Evolutionary conservation across 129 eudicot genomes (phyloP), one percentile per base, ranked within the genome.

Genomic region (Rutidosis leptorrhynchoides): DNA sequence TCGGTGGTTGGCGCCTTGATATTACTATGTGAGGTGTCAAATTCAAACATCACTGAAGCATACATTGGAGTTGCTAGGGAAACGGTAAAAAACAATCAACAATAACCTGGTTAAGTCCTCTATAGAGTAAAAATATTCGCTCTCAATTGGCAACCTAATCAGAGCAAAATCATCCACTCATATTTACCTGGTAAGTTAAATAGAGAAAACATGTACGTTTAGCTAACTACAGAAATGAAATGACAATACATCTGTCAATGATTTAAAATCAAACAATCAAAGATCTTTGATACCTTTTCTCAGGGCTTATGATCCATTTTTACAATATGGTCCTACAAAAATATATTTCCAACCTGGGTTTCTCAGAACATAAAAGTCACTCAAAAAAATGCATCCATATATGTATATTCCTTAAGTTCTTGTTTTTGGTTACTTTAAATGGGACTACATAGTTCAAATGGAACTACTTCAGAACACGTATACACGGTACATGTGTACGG

Each of bases 381-480:
- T 51, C 42, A 72, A 72, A 22, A 23, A 10, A 20, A 54, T 21
- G n/a, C n/a, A n/a, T n/a, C n/a, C n/a, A n/a, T n/a, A n/a, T n/a
- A n/a, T n/a, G n/a, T 3, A 57, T 57, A 10, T 12, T 11, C 22
- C 45, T 21, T 33, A 0, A 27, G 55, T 52, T 43, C 62, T 24
- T 62, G 53, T 58, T 42, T 45, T 32, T 35, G 48, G 68, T 72
- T 52, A 51, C 30, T 25, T 62, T 64, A 64, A 33, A 54, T 11
- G 30, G 35, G 55, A 73, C 77, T 64, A 73, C 65, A 64, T 64
- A 64, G 77, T 73, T 73, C 71, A 64, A 73, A 57, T 54, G 23
- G 65, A 64, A 73, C 77, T 40, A 71, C 35, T 62, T 62, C n/a
- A n/a, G n/a, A n/a, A n/a, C n/a, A n/a, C n/a, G n/a, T n/a, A n/a